Evolutionary conservation across 2,329 filamentous ascomycete genomes (phyloP).

Genomic region (Alternaria conjuncta): DNA sequence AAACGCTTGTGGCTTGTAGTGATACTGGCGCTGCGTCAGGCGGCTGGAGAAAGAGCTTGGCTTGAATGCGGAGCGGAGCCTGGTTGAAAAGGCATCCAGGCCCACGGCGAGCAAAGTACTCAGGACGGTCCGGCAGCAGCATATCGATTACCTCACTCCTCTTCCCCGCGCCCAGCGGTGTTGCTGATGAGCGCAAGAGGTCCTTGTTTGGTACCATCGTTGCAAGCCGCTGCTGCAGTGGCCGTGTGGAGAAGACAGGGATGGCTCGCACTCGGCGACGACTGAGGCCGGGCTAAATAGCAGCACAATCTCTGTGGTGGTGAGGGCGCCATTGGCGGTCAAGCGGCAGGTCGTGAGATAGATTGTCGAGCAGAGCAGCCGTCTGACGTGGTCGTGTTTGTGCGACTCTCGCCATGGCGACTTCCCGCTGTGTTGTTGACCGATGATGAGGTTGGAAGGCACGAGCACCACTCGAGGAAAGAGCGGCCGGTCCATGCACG

Average conservation of each 20-base stretch:
- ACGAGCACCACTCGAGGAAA: constrained; percentile 19
- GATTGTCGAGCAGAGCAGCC: constrained; percentile 4
- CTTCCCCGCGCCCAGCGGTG: constrained; percentile 11
- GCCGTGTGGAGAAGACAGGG: constrained; percentile 24
- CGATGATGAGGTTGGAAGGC: constrained; percentile 21
- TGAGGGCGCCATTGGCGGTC: constrained; percentile 13
- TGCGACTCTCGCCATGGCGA: constrained; percentile 21
- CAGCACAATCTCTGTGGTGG: constrained; percentile 9
- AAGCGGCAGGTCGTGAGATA: constrained; percentile 9
- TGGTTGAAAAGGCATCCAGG: constrained; percentile 17
- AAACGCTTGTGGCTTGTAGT: constrained; percentile 41
- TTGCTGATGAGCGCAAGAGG: constrained; percentile 7
- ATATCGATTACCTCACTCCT: background rate
- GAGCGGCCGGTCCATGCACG: constrained; percentile 25
- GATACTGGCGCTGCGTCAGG: constrained; percentile 41
- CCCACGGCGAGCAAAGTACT: constrained; percentile 11
- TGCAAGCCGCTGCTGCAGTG: constrained; percentile 18
- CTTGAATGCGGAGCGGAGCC: constrained; percentile 6
- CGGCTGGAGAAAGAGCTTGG: constrained; percentile 27
- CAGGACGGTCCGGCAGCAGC: background rate
- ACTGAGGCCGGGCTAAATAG: constrained; percentile 15
- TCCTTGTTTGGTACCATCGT: constrained; percentile 2
- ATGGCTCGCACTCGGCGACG: constrained; percentile 10
- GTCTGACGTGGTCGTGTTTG: constrained; percentile 25
- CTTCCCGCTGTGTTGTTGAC: constrained; percentile 23